A percentile compares a stretch with the other conserved stretches of the same genome.
phyloP scores from a whole-genome alignment of 1,139 yeast genomes.

The Yamadazyma diospyri region DNA sequence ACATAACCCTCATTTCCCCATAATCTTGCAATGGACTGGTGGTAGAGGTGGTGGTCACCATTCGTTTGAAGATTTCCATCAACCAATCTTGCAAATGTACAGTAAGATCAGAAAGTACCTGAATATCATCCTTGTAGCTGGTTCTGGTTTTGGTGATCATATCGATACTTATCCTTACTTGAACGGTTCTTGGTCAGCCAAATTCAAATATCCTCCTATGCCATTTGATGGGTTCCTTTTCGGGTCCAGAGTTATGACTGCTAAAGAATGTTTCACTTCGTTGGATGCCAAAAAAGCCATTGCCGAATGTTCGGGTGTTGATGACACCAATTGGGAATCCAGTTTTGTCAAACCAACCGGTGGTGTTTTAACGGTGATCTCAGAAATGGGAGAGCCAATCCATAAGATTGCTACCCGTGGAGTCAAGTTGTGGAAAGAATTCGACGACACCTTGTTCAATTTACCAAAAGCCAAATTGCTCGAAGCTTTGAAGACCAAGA shows the following conservation, averaged over 20 bases:
- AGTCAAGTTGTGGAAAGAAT: slow-evolving; percentile 93
- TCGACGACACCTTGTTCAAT: slow-evolving; percentile 89
- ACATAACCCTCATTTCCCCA: slow-evolving; percentile 94
- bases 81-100: slow-evolving; percentile 94
- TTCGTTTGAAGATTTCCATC: slow-evolving; percentile 98
- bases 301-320: slow-evolving; percentile 86
- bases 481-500: slow-evolving; percentile 79
- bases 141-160: slow-evolving; percentile 97
- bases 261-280: slow-evolving; percentile 93
- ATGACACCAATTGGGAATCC: slow-evolving; percentile 85
- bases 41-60: slow-evolving; percentile 99
- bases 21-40: slow-evolving; percentile 98
- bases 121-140: slow-evolving; percentile 88
- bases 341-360: slow-evolving; percentile 96
- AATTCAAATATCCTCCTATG: slow-evolving; percentile 93
- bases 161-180: slow-evolving; percentile 96
- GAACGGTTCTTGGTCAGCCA: slow-evolving; percentile 91
- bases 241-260: slow-evolving; percentile 97
- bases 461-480: slow-evolving; percentile 87
- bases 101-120: slow-evolving; percentile 88
- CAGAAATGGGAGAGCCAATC: slow-evolving; percentile 99
- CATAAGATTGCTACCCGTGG: slow-evolving; percentile 98
- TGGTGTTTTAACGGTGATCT: slow-evolving; percentile 91
- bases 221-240: slow-evolving; percentile 97
- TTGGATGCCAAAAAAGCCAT: slow-evolving; percentile 92